Percentiles rank a stretch among this genome's conserved stretches.
phyloP scores from a whole-genome alignment of 1,284 basidiomycete species.

The Apiotrichum domesticum region DNA sequence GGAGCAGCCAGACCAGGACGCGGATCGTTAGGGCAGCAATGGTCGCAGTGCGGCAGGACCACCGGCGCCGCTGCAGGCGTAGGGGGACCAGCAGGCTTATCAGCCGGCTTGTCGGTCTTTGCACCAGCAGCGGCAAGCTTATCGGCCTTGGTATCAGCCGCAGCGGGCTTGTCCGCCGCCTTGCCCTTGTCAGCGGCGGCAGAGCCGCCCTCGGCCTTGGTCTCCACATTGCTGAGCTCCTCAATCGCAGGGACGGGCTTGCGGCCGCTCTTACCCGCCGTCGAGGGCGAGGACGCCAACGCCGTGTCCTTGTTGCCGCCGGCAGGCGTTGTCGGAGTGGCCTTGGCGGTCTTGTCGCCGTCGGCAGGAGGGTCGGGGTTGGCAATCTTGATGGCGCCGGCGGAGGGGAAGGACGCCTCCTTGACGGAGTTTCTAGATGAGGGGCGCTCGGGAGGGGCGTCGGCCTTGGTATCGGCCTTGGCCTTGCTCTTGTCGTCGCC shows the following conservation, averaged over 20 bases:
- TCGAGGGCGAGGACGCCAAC: neutral
- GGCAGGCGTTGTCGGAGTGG: neutral
- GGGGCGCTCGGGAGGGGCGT: neutral
- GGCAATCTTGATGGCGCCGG: neutral
- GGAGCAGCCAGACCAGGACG: neutral
- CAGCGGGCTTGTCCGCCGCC: neutral
- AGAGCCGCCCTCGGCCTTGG: neutral
- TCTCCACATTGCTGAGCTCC: neutral
- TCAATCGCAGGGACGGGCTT: neutral
- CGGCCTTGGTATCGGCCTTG: too few species aligned
- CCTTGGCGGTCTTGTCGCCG: neutral
- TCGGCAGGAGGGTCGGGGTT: neutral
- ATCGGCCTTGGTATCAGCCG: neutral
- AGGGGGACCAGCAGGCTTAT: neutral
- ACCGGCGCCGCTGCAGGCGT: too few species aligned
- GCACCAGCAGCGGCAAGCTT: neutral
- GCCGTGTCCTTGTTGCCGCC: neutral
- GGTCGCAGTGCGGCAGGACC: constrained; percentile 8
- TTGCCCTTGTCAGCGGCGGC: neutral
- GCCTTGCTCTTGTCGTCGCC: too few species aligned
- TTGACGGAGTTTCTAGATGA: neutral
- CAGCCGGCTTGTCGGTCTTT: neutral
- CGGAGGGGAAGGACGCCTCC: neutral
- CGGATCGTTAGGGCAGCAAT: constrained; percentile 13
- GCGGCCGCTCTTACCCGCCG: neutral